phyloP scores from a whole-genome alignment of 257 asterid genomes.

The Sherardia arvensis region DNA sequence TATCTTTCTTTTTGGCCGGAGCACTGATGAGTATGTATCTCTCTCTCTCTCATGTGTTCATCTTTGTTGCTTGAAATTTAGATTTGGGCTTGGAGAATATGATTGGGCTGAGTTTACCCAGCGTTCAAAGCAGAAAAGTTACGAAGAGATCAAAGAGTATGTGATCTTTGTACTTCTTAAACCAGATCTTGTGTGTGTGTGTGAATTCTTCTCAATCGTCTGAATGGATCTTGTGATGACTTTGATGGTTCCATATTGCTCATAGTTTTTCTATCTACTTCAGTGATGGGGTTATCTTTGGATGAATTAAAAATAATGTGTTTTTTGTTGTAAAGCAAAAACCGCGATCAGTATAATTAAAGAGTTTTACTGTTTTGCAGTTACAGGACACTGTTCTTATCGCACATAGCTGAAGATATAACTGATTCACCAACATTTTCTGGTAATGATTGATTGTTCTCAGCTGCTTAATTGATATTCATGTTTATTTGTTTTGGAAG shows the following conservation, averaged over 20 bases:
- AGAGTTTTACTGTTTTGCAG: constrained; percentile 23
- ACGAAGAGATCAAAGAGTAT: constrained; percentile 69
- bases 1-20: background rate
- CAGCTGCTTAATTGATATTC: constrained; percentile 12
- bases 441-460: constrained; percentile 34
- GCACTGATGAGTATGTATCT: background rate
- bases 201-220: background rate
- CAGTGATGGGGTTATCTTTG: no score
- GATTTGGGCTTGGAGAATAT: constrained; percentile 75
- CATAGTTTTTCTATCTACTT: no score
- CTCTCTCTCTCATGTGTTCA: background rate
- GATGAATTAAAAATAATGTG: no score
- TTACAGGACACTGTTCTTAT: constrained; percentile 62
- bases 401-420: constrained; percentile 62
- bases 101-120: constrained; percentile 86
- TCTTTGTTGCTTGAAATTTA: constrained; percentile 16
- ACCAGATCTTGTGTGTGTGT: background rate
- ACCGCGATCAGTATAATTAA: background rate
- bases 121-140: constrained; percentile 79
- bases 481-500: constrained; percentile 5
- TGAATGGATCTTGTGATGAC: no score
- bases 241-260: no score
- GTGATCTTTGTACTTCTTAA: constrained; percentile 16
- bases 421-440: constrained; percentile 73
- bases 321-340: background rate